A percentile compares a stretch with the other conserved stretches of the same genome.
phyloP scores from a whole-genome alignment of 2,329 filamentous ascomycete genomes.

The Diplodia seriata region DNA sequence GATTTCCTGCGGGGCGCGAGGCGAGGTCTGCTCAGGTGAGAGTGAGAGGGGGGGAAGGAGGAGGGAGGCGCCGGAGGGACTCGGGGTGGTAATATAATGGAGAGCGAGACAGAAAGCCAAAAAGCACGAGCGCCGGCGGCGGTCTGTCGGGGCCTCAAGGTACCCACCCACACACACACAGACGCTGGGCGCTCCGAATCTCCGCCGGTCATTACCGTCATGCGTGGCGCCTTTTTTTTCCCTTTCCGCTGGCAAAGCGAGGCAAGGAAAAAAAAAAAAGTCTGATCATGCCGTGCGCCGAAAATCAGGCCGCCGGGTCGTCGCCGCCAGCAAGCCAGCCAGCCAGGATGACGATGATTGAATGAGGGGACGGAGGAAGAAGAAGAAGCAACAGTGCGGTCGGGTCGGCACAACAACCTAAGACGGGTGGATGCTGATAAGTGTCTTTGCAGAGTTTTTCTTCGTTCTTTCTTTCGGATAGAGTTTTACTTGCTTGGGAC shows the following conservation, averaged over 20 bases:
- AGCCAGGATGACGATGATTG: not conserved
- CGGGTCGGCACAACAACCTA: not conserved
- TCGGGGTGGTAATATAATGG: not conserved
- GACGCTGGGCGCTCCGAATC: slow-evolving; percentile 16
- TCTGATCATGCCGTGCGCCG: not conserved
- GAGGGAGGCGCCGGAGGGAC: not conserved
- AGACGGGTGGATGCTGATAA: not conserved
- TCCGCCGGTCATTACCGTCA: slow-evolving; percentile 14
- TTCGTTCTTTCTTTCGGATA: not conserved
- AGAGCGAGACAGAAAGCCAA: not conserved
- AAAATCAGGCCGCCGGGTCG: slow-evolving; percentile 8
- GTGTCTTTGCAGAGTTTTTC: slow-evolving; percentile 1
- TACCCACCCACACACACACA: not conserved
- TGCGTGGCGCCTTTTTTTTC: not conserved
- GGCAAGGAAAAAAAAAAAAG: slow-evolving; percentile 2
- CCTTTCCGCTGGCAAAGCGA: no score
- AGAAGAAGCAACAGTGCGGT: not conserved
- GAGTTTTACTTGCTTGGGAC: no score
- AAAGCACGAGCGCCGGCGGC: not conserved
- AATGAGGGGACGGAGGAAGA: not conserved
- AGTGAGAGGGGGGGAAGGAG: not conserved
- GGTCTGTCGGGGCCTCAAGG: not conserved
- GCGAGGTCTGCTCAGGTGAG: not conserved
- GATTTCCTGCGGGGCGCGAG: no score
- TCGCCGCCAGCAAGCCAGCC: not conserved